Conservation (phyloP, 495 filamentous ascomycete genomes). For the Penicillium macrosclerotiorum region DNA sequence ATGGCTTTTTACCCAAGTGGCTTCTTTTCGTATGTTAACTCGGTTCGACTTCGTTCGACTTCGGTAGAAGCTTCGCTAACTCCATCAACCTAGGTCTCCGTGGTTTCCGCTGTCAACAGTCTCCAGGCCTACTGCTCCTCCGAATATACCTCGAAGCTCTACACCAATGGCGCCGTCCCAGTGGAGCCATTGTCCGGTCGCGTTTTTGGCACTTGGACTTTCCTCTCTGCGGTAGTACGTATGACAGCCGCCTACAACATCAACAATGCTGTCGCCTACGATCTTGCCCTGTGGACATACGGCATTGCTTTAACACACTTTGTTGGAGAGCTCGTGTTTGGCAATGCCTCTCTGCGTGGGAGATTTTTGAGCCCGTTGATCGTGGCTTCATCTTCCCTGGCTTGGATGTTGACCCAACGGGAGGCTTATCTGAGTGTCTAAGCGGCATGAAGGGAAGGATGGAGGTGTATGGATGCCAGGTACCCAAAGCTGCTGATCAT, state of each 20-base stretch:
- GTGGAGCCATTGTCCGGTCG: conserved; percentile 67
- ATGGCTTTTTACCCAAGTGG: conserved; percentile 65
- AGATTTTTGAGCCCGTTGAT: conserved; percentile 70
- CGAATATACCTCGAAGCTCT: conserved; percentile 73
- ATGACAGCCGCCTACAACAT: conserved; percentile 87
- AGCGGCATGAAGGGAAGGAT: background rate
- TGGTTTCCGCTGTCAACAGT: conserved; percentile 75
- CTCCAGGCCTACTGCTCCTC: conserved; percentile 76
- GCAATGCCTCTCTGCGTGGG: conserved; percentile 65
- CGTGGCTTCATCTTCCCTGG: conserved; percentile 63
- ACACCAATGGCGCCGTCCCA: conserved; percentile 52
- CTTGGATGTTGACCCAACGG: conserved; percentile 79
- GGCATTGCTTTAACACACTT: conserved; percentile 80
- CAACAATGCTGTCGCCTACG: conserved; percentile 64
- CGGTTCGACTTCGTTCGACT: conserved; percentile 3
- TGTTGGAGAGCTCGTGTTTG: conserved; percentile 70
- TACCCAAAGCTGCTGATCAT: no score
- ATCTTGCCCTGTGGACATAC: conserved; percentile 78
- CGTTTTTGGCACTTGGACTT: conserved; percentile 90
- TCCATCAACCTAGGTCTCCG: conserved; percentile 56
- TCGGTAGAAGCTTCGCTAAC: background rate
- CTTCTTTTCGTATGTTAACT: conserved; percentile 55
- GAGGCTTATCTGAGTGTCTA: conserved; percentile 31
- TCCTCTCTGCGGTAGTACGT: conserved; percentile 70
- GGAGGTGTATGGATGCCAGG: background rate